Base-by-base conservation (phyloP, 805 yeast species). In the Zygosaccharomyces bailii region DNA sequence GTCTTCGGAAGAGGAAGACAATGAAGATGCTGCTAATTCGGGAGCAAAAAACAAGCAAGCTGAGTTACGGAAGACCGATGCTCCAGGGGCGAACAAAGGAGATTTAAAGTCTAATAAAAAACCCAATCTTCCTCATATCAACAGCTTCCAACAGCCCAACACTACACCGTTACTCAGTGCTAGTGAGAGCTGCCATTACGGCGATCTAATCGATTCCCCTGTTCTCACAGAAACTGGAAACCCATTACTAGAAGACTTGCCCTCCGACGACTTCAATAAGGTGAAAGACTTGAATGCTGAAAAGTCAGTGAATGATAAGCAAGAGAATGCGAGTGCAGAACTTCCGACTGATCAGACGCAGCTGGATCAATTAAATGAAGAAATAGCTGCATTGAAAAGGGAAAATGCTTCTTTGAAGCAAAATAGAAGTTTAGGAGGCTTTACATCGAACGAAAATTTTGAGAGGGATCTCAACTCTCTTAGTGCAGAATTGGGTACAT, bases 1-100 rank as follows among this genome's bases (percentile, higher is more conserved):
- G 89, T 84, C 91, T 11, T 84, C 89, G 43, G 95, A 84, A 52
- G 95, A 84, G 49, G 93, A 83, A 38, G 58, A 51, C 13, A 30
- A 31, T n/a, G 36, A 29, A 20, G 38, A 18, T 16, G 5, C 10
- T 34, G 8, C 24, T 2, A n/a, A n/a, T 20, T n/a, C 24, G 4
- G 38, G 9, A 17, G 24, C 8, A 34, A 18, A 23, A 18, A 9
- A 18, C 8, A 7, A 20, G 8, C n/a, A n/a, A 2, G 4, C 11
- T 1, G 25, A 6, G 25, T 25, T 18, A 27, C 16, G 16, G 31
- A n/a, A 17, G 20, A 16, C 23, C 13, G 13, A 16, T 23, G n/a
- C 13, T 31, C 10, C 17, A 10, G 20, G 10, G 50, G 45, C 16
- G 44, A 35, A 8, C 30, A 16, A 17, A 18, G 38, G 21, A 31